A percentile compares a stretch with the other conserved stretches of the same genome.
Evolutionary conservation across 495 filamentous ascomycete genomes (phyloP).

Genomic region (Podospora fimiseda): DNA sequence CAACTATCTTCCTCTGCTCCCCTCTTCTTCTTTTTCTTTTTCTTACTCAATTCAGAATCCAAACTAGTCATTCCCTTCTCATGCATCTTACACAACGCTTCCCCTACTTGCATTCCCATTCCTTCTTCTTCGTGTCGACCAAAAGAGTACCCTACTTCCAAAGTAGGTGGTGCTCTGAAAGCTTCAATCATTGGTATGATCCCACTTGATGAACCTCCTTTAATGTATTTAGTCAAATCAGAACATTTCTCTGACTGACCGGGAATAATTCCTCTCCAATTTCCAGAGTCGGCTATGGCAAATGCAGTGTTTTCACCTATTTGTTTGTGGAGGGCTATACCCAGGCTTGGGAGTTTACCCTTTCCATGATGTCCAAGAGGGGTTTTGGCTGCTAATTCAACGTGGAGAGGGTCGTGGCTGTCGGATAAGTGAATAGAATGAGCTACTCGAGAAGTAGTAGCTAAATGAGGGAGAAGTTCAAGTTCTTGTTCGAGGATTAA

Average conservation of each 20-base stretch:
- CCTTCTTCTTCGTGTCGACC: conserved; percentile 9
- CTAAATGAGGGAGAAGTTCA: conserved; percentile 17
- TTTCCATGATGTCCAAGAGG: background rate
- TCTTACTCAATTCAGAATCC: conserved; percentile 16
- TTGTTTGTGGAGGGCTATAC: conserved; percentile 17
- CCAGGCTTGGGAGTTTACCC: conserved; percentile 10
- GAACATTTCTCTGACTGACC: conserved; percentile 17
- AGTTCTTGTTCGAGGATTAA: conserved; percentile 22
- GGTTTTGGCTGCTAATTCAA: conserved; percentile 20
- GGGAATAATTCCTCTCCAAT: conserved; percentile 18
- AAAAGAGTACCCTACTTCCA: conserved; percentile 23
- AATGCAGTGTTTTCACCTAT: conserved; percentile 15
- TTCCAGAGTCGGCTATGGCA: conserved; percentile 16
- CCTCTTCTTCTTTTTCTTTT: too few species aligned
- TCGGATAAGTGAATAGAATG: conserved; percentile 15
- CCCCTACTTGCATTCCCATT: conserved; percentile 16
- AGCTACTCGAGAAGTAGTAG: conserved; percentile 15
- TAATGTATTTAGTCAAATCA: conserved; percentile 16
- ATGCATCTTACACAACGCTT: conserved; percentile 17
- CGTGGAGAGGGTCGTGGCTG: conserved; percentile 11
- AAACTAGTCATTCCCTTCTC: conserved; percentile 14
- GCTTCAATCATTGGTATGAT: background rate
- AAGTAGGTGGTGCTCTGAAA: conserved; percentile 19
- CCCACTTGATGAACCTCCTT: conserved; percentile 6
- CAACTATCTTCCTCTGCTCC: too few species aligned